phyloP scores from a whole-genome alignment of 2,329 filamentous ascomycete species.

The Pseudogymnoascus sp. region DNA sequence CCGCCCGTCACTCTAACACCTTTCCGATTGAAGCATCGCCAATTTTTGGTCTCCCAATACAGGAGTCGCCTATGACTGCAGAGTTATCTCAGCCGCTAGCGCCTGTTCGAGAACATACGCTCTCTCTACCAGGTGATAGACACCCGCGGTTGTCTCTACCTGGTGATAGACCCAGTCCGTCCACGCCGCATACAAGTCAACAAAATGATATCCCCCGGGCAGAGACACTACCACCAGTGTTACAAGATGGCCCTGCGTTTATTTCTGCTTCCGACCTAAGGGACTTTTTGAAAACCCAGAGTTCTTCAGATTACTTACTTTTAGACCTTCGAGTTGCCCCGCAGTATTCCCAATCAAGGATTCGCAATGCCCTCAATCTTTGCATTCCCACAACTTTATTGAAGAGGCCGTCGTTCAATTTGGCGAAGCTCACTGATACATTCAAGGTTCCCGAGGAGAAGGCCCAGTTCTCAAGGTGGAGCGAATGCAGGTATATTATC shows the following conservation, averaged over 20 bases:
- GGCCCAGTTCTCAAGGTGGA: conserved; percentile 68
- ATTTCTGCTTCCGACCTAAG: conserved; percentile 47
- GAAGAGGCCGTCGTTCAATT: conserved; percentile 82
- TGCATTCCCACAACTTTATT: conserved; percentile 92
- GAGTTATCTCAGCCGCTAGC: conserved; percentile 27
- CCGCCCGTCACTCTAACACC: background rate
- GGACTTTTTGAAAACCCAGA: conserved; percentile 41
- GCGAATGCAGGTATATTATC: conserved; percentile 63
- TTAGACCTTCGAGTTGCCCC: conserved; percentile 82
- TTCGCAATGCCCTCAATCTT: conserved; percentile 75
- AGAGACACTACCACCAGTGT: conserved; percentile 43
- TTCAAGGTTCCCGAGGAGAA: conserved; percentile 67
- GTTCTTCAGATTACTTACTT: conserved; percentile 43
- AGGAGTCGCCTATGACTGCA: conserved; percentile 38
- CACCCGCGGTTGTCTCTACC: conserved; percentile 48
- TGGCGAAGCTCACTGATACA: conserved; percentile 78
- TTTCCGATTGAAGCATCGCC: conserved; percentile 19
- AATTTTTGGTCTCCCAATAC: conserved; percentile 35
- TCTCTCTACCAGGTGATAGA: conserved; percentile 36
- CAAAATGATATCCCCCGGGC: conserved; percentile 28
- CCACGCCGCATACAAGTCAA: conserved; percentile 27
- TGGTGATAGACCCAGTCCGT: conserved; percentile 37
- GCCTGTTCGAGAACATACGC: conserved; percentile 16
- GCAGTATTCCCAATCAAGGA: conserved; percentile 66
- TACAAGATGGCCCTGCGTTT: conserved; percentile 41